Base-by-base conservation (phyloP, 352 stramenopile species). In the Phytophthora cryptogea region DNA sequence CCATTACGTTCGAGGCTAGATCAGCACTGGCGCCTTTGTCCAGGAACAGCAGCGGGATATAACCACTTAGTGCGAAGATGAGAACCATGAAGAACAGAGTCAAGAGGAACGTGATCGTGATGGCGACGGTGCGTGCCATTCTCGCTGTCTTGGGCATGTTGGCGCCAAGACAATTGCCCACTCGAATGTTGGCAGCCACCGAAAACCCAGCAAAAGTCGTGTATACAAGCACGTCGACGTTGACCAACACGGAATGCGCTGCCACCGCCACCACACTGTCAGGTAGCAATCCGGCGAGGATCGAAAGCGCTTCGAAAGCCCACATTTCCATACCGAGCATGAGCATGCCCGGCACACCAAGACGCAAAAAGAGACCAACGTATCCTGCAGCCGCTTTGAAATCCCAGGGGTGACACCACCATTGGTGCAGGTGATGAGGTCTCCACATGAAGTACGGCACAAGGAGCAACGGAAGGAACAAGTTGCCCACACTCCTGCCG, bases 301-400 rank as follows among this genome's bases (percentile, higher is more conserved):
- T 62, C 8, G 78, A 70, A 11, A 90, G 67, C 20, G 80, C 57
- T 46, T 90, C 80, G 35, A 79, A 87, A 14, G 71, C 79, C 68
- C 78, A 86, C 63, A 72, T 83, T 52, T 88, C 80, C 43, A 87
- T 74, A 32, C 72, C 62, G 37, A 86, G 68, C 64, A 84, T 83
- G 8, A 87, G 57, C 70, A 88, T 72, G 1, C 78, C 72, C 0
- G 78, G 76, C 4, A 88, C 39, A 2, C 73, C 78, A 28, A 86
- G 66, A 7, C 50, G 49, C 20, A 85, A 54, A 50, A 90, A 82
- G 10, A 76, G 54, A 6, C 63, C 52, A 8, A 70, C 45, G 48
- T 81, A 70, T 13, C 63, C 4, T 0, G 36, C 26, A 9, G 36
- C 36, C 7, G 16, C n/a, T 20, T 5, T 42, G n/a, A 42, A 42